These are phyloP conservation scores for Mrakia hoshinonis DNA, from an alignment of 768 basidiomycete genomes.

Conservation along the genomic window DNA sequence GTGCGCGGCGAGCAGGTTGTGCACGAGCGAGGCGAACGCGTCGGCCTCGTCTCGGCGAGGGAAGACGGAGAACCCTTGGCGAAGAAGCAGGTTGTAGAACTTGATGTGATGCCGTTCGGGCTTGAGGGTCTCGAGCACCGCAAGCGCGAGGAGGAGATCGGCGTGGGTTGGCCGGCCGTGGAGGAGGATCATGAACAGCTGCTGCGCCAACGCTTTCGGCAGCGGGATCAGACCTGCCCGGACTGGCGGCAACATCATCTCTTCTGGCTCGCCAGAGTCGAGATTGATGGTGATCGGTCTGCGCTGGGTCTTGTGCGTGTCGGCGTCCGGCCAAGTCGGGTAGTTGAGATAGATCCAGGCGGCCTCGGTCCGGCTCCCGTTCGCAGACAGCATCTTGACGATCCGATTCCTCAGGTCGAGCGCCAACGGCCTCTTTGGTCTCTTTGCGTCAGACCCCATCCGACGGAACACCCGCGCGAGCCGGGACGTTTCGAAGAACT, in stretches of 20 bases:
- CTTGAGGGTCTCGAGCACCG: neutral
- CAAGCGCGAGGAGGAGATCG: neutral
- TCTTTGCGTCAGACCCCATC: neutral
- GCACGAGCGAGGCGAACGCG: neutral
- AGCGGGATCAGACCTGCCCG: neutral
- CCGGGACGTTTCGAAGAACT: neutral
- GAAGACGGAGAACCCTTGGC: neutral
- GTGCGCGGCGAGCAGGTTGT: neutral
- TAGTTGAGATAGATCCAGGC: neutral
- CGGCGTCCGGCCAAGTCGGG: neutral
- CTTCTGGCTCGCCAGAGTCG: no score
- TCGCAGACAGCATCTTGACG: neutral
- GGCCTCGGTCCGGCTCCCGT: neutral
- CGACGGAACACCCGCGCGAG: neutral
- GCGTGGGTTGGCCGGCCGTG: no score
- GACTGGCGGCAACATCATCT: no score
- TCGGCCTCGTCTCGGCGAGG: neutral
- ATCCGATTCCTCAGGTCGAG: neutral
- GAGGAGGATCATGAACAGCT: neutral
- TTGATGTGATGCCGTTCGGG: neutral
- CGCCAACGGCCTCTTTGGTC: neutral
- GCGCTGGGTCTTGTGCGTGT: neutral
- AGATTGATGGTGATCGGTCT: neutral
- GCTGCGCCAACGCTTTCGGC: neutral
- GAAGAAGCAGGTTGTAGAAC: constrained; percentile 3